Percentiles rank a stretch among this genome's conserved stretches.
These are phyloP conservation scores for Brassica balearica DNA, from an alignment of 441 rosid species.

Conservation along the genomic window DNA sequence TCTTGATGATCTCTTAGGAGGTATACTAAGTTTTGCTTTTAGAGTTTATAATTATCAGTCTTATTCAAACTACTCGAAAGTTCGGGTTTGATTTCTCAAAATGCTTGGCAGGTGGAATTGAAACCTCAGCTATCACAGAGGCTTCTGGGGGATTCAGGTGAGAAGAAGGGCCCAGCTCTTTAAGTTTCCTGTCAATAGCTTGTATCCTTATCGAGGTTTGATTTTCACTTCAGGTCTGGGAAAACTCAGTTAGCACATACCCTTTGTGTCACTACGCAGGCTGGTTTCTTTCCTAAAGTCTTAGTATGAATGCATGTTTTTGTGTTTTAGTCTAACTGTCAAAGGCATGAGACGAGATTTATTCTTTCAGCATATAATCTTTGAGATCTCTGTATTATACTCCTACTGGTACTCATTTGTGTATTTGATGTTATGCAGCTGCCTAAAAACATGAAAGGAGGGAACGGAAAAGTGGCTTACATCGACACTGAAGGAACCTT, in stretches of 20 bases:
- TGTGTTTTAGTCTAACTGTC: not conserved
- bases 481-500: conserved; percentile 92
- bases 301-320: not conserved
- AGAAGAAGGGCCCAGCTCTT: conserved; percentile 32
- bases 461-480: conserved; percentile 94
- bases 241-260: conserved; percentile 97
- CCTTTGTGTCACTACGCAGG: conserved; percentile 93
- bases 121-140: conserved; percentile 83
- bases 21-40: conserved; percentile 39
- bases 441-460: conserved; percentile 86
- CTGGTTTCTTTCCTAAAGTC: conserved; percentile 41
- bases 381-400: not conserved
- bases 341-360: not conserved
- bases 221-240: conserved; percentile 69
- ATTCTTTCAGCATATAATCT: not conserved
- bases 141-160: conserved; percentile 93
- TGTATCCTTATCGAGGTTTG: conserved; percentile 6
- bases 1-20: conserved; percentile 88
- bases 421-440: conserved; percentile 55
- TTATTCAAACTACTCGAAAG: not conserved
- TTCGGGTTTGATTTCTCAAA: conserved; percentile 26
- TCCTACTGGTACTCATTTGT: conserved; percentile 12
- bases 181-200: not conserved
- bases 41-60: not conserved
- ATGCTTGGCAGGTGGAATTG: conserved; percentile 74